These are phyloP conservation scores for Inga oerstediana DNA, from an alignment of 306 rosid species.

Conservation along the genomic window DNA sequence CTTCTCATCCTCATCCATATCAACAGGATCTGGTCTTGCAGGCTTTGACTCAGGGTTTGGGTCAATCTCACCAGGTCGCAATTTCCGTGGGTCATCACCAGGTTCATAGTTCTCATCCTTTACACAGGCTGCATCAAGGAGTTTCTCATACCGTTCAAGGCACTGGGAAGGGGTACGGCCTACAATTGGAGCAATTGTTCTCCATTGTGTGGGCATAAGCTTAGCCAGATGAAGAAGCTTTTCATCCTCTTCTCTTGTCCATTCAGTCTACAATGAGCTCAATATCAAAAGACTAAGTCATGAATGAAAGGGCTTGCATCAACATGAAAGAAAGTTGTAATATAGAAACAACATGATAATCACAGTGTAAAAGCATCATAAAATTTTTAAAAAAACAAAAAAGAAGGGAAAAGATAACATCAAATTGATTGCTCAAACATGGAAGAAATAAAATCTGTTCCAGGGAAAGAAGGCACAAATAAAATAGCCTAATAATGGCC, in stretches of 20 bases:
- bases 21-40: slow-evolving; percentile 98
- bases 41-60: slow-evolving; percentile 96
- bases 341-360: neutral
- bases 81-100: slow-evolving; percentile 87
- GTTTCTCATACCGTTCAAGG: slow-evolving; percentile 89
- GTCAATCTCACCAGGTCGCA: slow-evolving; percentile 96
- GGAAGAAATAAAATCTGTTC: neutral
- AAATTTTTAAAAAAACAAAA: neutral
- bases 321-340: neutral
- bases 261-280: slow-evolving; percentile 67
- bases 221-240: slow-evolving; percentile 92
- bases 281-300: slow-evolving; percentile 10
- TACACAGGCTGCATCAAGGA: slow-evolving; percentile 92
- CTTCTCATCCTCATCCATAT: slow-evolving; percentile 99
- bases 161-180: slow-evolving; percentile 98
- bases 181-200: slow-evolving; percentile 93
- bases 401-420: neutral
- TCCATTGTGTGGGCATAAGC: slow-evolving; percentile 99
- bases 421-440: neutral
- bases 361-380: neutral
- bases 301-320: neutral
- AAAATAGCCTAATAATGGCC: neutral
- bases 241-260: slow-evolving; percentile 98
- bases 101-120: slow-evolving; percentile 95
- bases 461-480: neutral